Conservation (phyloP, 2,329 filamentous ascomycete genomes). For the Periconia sp. region DNA sequence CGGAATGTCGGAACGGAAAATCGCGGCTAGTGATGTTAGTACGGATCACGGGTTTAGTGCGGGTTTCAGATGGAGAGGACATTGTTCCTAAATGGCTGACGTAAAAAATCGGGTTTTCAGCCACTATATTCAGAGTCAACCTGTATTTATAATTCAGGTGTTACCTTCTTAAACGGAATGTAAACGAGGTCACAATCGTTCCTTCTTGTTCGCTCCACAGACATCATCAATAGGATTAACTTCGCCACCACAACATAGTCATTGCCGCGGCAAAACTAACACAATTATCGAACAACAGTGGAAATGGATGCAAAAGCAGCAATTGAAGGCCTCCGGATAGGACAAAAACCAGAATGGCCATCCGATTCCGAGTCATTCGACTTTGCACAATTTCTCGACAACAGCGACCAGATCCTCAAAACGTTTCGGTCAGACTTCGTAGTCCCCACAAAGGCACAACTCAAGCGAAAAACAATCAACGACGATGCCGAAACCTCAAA, state of each 20-base stretch:
- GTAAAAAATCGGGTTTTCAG: not conserved
- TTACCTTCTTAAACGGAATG: not conserved
- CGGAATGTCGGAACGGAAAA: not conserved
- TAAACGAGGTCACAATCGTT: not conserved
- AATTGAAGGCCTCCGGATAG: conserved; percentile 29
- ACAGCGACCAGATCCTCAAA: conserved; percentile 35
- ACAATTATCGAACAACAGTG: not conserved
- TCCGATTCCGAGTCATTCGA: conserved; percentile 21
- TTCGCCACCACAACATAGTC: not conserved
- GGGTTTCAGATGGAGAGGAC: no score
- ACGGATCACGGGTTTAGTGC: no score
- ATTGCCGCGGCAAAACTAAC: not conserved
- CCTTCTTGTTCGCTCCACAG: not conserved
- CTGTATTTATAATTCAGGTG: not conserved
- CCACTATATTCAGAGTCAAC: not conserved
- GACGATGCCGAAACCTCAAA: conserved; percentile 34
- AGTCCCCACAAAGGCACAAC: conserved; percentile 71
- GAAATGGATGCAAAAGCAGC: conserved; percentile 25
- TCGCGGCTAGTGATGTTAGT: not conserved
- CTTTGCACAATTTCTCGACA: conserved; percentile 31
- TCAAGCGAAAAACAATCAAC: conserved; percentile 62
- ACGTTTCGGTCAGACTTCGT: conserved; percentile 67
- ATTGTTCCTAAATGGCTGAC: not conserved
- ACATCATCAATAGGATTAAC: not conserved
- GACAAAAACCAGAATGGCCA: conserved; percentile 32